These are phyloP conservation scores for Coriolopsis trogii DNA, from an alignment of 1,284 basidiomycete genomes.

Conservation along the genomic window DNA sequence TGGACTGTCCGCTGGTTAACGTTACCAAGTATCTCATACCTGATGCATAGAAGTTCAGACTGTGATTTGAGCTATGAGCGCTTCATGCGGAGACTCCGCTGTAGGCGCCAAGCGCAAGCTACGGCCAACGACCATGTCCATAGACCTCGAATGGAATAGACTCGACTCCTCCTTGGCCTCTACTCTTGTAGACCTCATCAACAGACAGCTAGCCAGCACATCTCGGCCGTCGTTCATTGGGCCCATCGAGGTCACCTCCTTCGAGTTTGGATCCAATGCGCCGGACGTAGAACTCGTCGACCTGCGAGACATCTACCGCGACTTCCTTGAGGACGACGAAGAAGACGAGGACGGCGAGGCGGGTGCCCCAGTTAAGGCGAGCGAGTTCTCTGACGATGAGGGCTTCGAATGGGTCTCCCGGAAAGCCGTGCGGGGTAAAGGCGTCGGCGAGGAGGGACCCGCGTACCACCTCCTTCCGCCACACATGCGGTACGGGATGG, in stretches of 20 bases:
- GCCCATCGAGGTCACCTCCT: slow-evolving; percentile 81
- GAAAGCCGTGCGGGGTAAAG: slow-evolving; percentile 51
- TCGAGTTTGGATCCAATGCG: slow-evolving; percentile 84
- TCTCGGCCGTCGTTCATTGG: slow-evolving; percentile 91
- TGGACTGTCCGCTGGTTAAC: not conserved
- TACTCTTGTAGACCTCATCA: slow-evolving; percentile 78
- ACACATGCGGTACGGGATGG: slow-evolving; percentile 67
- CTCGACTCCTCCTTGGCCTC: slow-evolving; percentile 74
- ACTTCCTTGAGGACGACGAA: slow-evolving; percentile 87
- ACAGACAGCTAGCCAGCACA: slow-evolving; percentile 73
- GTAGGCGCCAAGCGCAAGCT: not conserved
- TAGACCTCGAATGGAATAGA: slow-evolving; percentile 80
- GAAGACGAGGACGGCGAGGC: slow-evolving; percentile 46
- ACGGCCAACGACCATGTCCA: slow-evolving; percentile 55
- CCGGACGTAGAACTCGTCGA: slow-evolving; percentile 93
- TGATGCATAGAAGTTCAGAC: not conserved
- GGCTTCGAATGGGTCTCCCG: slow-evolving; percentile 79
- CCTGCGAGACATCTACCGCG: slow-evolving; percentile 91
- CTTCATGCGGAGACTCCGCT: not conserved
- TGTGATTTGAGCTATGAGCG: not conserved
- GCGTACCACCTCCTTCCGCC: slow-evolving; percentile 70
- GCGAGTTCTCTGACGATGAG: slow-evolving; percentile 50
- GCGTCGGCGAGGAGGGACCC: slow-evolving; percentile 54
- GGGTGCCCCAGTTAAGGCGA: slow-evolving; percentile 52
- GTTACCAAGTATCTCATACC: not conserved